Evolutionary conservation across 1,139 yeast species (phyloP).

Genomic region (Geotrichum histeridarum): DNA sequence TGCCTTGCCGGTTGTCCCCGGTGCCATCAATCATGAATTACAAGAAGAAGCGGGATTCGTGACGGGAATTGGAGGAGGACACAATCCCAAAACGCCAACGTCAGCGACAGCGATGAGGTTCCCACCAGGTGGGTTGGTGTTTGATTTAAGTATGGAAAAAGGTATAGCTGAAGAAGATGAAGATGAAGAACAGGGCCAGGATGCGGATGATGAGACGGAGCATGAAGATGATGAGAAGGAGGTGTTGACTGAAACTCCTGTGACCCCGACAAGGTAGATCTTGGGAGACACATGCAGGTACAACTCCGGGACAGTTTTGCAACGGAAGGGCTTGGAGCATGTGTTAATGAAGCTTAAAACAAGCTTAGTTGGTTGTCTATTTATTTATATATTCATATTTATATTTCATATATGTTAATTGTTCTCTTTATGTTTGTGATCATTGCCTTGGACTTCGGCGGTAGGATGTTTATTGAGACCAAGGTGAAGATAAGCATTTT

Average conservation of each 20-base stretch:
- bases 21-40: neutral
- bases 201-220: neutral
- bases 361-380: no score
- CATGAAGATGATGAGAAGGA: neutral
- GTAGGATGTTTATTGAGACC: no score
- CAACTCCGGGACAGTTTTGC: no score
- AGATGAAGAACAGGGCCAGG: neutral
- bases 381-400: no score
- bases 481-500: no score
- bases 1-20: slow-evolving; percentile 31
- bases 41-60: neutral
- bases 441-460: no score
- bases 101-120: neutral
- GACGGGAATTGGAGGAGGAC: neutral
- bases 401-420: no score
- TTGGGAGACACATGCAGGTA: no score
- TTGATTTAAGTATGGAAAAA: neutral
- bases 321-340: no score
- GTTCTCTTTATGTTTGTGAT: no score
- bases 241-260: neutral
- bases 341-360: no score
- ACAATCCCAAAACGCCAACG: no score
- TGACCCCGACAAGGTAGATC: neutral
- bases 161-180: neutral
- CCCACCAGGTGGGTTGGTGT: slow-evolving; percentile 7